Conservation (phyloP, 306 rosid species). For the Rubus parviflorus region DNA sequence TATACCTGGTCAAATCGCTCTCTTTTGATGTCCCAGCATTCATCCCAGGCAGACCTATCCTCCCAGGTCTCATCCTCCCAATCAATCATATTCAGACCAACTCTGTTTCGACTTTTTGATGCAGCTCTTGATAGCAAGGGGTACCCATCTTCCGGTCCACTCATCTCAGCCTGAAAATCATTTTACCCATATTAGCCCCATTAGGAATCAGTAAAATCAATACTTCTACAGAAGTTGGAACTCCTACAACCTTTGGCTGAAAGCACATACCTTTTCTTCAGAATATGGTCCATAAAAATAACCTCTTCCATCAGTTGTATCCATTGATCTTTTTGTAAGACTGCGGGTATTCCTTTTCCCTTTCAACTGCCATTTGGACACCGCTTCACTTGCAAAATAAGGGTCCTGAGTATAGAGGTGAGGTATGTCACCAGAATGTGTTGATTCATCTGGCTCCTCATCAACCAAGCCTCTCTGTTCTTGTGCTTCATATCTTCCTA, state of each 20-base stretch:
- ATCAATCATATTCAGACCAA: constrained; percentile 42
- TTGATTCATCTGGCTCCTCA: constrained; percentile 67
- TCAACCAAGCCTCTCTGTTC: constrained; percentile 66
- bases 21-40: constrained; percentile 62
- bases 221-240: constrained; percentile 31
- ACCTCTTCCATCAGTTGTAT: constrained; percentile 44
- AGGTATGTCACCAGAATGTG: constrained; percentile 65
- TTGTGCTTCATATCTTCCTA: constrained; percentile 47
- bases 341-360: constrained; percentile 87
- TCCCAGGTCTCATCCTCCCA: constrained; percentile 77
- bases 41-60: constrained; percentile 57
- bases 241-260: constrained; percentile 35
- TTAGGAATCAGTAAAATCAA: constrained; percentile 41
- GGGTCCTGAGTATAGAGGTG: constrained; percentile 61
- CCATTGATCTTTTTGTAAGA: constrained; percentile 59
- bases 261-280: constrained; percentile 47
- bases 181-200: constrained; percentile 35
- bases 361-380: constrained; percentile 93
- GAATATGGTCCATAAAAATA: constrained; percentile 49
- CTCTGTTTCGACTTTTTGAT: constrained; percentile 43
- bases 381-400: constrained; percentile 61
- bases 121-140: constrained; percentile 45
- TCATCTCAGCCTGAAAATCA: constrained; percentile 33
- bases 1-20: constrained; percentile 39
- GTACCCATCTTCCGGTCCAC: constrained; percentile 59